Base-by-base conservation (phyloP, 2,329 filamentous ascomycete genomes). In the Xylariales sp. region DNA sequence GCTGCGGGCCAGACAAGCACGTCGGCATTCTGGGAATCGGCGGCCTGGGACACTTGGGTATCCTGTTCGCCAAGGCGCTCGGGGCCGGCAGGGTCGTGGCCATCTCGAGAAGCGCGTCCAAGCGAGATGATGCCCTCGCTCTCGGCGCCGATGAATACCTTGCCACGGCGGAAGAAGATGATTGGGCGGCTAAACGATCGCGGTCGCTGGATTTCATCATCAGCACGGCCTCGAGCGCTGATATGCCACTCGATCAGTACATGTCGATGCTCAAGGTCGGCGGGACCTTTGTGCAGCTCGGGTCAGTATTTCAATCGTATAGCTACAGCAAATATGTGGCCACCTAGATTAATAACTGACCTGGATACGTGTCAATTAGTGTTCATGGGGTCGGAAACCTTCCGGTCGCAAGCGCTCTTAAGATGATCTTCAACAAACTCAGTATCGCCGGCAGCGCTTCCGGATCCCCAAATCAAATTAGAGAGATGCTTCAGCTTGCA, bases 1-100 rank as follows among this genome's bases (percentile, higher is more conserved):
- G 85, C 16, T 74, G 76, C 42, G 85, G 85, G 0, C 84, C 84
- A 1, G 87, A 88, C 45, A 88, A 86, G 70, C 88, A 87, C 66
- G 79, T 89, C 16, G 85, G 76, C 25, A 77, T 90, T 43, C 77
- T 88, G 7, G 85, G 85, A 45, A 67, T 88, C 47, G 83, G 83
- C 14, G 83, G 83, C 11, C 75, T 87, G 40, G 83, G 83, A 5
- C 83, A 88, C 62, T 83, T 85, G 51, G 84, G 74, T 6, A 60
- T 88, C 33, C 65, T 86, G 50, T 87, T 84, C 54, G 76, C 82
- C 45, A 83, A 81, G 56, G 83, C 83, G 1, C 63, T 83, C 19
- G 77, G 78, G 2, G 78, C 77, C 2, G 76, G 81, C 55, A 72
- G 72, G 70, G 78, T 70, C 37, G 78, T 82, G 52, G 80, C 74